Evolutionary conservation across 164 flowering plant species (phyloP).

Genomic region (Amborella trichopoda): DNA sequence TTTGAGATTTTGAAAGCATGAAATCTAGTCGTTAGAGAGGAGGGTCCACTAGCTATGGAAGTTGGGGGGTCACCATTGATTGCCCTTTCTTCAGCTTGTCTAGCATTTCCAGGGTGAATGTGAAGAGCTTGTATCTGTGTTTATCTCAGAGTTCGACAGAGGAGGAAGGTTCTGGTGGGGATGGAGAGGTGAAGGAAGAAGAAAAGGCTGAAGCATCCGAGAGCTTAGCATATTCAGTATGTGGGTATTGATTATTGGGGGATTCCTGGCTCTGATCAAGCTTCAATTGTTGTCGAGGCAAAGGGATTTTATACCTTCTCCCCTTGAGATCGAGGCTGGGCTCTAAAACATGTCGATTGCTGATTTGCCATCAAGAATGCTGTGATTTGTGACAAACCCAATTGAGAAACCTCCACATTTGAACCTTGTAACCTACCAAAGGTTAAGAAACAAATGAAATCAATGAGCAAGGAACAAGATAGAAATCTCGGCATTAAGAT

Average conservation of each 20-base stretch:
- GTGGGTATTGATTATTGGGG: conserved; percentile 25
- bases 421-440: conserved; percentile 43
- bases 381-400: conserved; percentile 33
- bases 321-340: conserved; percentile 33
- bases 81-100: conserved; percentile 17
- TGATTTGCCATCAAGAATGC: conserved; percentile 34
- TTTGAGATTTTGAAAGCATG: no score
- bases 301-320: conserved; percentile 18
- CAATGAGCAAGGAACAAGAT: no score
- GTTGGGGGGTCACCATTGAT: no score
- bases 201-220: conserved; percentile 8
- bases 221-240: conserved; percentile 17
- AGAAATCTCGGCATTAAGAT: no score
- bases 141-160: conserved; percentile 8
- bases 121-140: conserved; percentile 20
- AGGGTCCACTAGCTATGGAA: no score
- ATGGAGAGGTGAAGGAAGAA: conserved; percentile 22
- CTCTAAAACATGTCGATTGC: conserved; percentile 30
- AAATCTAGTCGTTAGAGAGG: no score
- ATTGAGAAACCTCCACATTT: conserved; percentile 35
- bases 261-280: conserved; percentile 29
- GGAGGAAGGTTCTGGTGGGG: conserved; percentile 9
- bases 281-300: conserved; percentile 21
- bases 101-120: conserved; percentile 20
- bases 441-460: not conserved